Evolutionary conservation across 192 early-diverging fungal species (phyloP).

Genomic region (Coemansia sp.): DNA sequence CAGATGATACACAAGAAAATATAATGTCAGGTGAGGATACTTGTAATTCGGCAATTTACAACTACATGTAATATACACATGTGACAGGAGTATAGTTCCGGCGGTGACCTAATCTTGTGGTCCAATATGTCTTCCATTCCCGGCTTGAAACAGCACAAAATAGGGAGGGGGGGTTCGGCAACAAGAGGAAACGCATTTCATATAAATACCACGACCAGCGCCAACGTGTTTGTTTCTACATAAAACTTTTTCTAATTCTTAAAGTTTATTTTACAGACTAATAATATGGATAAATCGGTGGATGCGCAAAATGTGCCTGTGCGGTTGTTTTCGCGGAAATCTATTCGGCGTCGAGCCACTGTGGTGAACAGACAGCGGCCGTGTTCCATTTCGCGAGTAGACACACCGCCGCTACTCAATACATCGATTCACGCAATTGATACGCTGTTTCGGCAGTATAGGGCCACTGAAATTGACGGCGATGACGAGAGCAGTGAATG

Average conservation of each 20-base stretch:
- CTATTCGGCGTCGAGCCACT: not conserved
- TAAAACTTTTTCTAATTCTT: not conserved
- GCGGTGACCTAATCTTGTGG: not conserved
- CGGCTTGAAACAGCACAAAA: too few relatives aligned
- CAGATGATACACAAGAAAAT: too few relatives aligned
- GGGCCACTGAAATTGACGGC: not conserved
- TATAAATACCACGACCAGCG: not conserved
- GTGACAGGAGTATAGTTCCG: not conserved
- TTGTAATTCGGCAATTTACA: not conserved
- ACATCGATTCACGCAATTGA: constrained; percentile 29
- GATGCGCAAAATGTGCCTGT: not conserved
- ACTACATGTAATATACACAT: not conserved
- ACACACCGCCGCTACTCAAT: constrained; percentile 12
- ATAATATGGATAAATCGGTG: not conserved
- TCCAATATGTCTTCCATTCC: too few relatives aligned
- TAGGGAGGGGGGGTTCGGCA: too few relatives aligned
- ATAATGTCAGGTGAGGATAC: too few relatives aligned
- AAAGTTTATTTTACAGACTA: not conserved
- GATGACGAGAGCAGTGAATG: not conserved
- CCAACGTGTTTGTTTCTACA: not conserved
- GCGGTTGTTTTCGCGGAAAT: not conserved
- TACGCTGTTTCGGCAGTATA: constrained; percentile 18
- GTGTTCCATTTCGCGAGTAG: constrained; percentile 20
- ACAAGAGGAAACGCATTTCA: too few relatives aligned
- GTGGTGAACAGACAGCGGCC: not conserved